Evolutionary conservation across 495 filamentous ascomycete genomes (phyloP), one percentile per base, ranked within the genome.

Genomic region (Annulohypoxylon moriforme): DNA sequence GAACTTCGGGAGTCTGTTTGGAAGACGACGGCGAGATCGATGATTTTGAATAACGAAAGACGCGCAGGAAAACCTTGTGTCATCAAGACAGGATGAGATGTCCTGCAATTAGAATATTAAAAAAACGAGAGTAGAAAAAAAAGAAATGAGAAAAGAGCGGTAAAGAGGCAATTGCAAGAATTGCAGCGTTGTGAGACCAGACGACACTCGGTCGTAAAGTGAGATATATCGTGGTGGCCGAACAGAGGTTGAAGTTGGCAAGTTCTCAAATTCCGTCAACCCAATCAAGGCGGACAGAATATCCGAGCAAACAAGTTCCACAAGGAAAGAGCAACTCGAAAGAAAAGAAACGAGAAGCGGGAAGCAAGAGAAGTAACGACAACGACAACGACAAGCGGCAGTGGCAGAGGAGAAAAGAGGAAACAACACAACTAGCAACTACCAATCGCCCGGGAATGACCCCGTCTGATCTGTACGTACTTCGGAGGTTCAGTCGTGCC

Each of bases 1-100:
- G 36, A 4, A 40, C 36, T 13, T 40, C 36, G 36, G 36, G 3
- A 55, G 63, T 52, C 40, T 3, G 60, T 18, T 65, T 62, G 20
- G 38, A 69, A 42, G 49, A 61, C 65, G 70, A 61, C 55, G 33
- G 38, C 34, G 33, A 61, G 65, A 42, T 53, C 40, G 33, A 31
- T 27, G 50, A 67, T 69, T 58, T 59, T 60, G 36, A 38, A 52
- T 64, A 69, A 70, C 55, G 68, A 71, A 56, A 24, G 72, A n/a
- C 61, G 44, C 57, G 67, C 73, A 66, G 73, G 49, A 22, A 68
- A 71, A 63, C 52, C 56, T 38, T 52, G 13, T 75, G 72, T 75
- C 72, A 53, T 75, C 72, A 65, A 75, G 72, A 75, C 72, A 68
- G 68, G 68, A 75, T 65, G 6, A 16, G 18, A 58, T 60, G 40